Base-by-base conservation (phyloP, 768 basidiomycete genomes). In the Mycena kentingensis region DNA sequence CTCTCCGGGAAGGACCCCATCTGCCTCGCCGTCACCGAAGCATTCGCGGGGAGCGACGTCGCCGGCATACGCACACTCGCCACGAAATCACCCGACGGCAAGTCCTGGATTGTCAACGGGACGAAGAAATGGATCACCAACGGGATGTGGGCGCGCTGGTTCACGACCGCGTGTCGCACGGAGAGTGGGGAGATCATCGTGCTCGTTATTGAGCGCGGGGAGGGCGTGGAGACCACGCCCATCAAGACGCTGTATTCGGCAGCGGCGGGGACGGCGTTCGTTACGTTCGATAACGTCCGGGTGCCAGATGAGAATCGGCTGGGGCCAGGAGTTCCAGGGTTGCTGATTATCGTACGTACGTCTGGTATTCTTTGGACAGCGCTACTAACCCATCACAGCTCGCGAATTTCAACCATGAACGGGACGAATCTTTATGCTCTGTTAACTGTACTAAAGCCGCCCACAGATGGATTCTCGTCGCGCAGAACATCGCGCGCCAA, bases 341-440 rank as follows among this genome's bases (percentile, higher is more conserved):
- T 76, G 49, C 22, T 59, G 41, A 46, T 59, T 26, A 52, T 49
- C n/a, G 24, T 47, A 19, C 3, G 29, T 22, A 35, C 12, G 46
- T 29, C n/a, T 19, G 22, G 26, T 27, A 46, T 26, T 45, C 10
- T 48, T 19, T 48, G 27, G 42, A 54, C 31, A 16, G 52, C 37
- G 34, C 37, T 19, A 10, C 12, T 26, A 8, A 46, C n/a, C n/a
- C 3, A 13, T 42, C 24, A 46, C 37, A 86, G 83, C 57, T 22
- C 11, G 39, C 29, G 1, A 97, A 97, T 73, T 97, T 96, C 73
- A 96, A 95, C 68, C 93, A 95, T 70, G 94, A 94, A 66, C 86
- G 54, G 38, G 46, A 51, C 24, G 24, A 18, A 18, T 24, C 54
- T 43, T 18, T 12, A 21, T 42, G 19, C 22, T 8, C n/a, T 44